Base-by-base conservation (phyloP, 768 basidiomycete genomes). In the Termitomyces sp. region DNA sequence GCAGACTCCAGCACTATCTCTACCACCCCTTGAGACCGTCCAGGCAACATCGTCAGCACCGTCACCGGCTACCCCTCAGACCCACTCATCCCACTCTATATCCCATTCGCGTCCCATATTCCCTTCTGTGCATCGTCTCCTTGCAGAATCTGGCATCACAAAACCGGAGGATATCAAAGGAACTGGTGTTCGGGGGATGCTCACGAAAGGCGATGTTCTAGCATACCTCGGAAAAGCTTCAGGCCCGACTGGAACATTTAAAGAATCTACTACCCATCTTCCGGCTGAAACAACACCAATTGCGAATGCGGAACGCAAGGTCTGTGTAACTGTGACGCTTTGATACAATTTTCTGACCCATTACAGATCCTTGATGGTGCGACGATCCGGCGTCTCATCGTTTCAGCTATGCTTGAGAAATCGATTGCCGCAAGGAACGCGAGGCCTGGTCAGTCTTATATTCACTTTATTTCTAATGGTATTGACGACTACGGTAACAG, bases 151-250 rank as follows among this genome's bases (percentile, higher is more conserved):
- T 66, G 75, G 72, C 50, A 75, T 94, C 61, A 65, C 75, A 5
- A 79, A 87, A 60, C 74, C 83, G 24, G 82, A 83, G 52, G 76
- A 78, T 55, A 90, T 99, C 69, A 88, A 87, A 61, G 95, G 91
- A 6, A 96, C 94, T 2, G 96, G 96, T 49, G 79, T 91, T 53
- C 82, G 91, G 37, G 96, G 97, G 14, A 95, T 95, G 89, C 71
- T 98, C 59, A 98, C 95, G 48, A 98, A 98, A 72, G 97, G 97
- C 12, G 96, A 99, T 68, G 88, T 98, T 1, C 80, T 99, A 30
- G 76, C 92, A 3, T 87, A 85, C 72, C 78, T 97, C 5, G 96
- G 96, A 20, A 87, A 87, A 71, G 90, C 94, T 20, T 87, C 87
- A 12, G 79, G 80, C 36, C 91, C 93, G 0, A 76, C 80, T 20